Percentiles rank a stretch among this genome's conserved stretches.
Evolutionary conservation across 805 yeast species (phyloP).

Genomic region (Schizosaccharomyces osmophilus): DNA sequence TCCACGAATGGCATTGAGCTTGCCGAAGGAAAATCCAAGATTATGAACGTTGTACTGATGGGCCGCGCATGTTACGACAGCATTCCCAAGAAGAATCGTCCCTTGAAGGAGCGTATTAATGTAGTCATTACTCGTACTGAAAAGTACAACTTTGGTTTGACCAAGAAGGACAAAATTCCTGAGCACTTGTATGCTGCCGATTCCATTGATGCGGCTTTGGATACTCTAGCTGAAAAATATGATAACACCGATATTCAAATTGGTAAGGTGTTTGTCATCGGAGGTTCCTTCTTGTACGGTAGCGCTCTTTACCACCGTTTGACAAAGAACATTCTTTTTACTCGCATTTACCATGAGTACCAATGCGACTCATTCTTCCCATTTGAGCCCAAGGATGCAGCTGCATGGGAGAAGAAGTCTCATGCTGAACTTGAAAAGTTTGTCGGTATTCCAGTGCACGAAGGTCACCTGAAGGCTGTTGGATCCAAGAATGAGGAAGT

Average conservation of each 20-base stretch:
- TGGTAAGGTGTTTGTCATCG: constrained; percentile 43
- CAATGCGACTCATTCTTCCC: constrained; percentile 2
- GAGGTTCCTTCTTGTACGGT: constrained; percentile 75
- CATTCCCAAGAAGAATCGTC: constrained; percentile 64
- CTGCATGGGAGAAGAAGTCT: neutral
- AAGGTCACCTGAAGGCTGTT: neutral
- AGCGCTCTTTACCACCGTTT: constrained; percentile 21
- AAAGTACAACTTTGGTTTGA: constrained; percentile 6
- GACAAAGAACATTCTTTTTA: constrained; percentile 17
- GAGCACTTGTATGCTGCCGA: neutral
- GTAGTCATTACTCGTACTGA: constrained; percentile 40
- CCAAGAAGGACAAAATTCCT: neutral
- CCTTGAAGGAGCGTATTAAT: constrained; percentile 51
- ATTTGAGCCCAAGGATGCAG: neutral
- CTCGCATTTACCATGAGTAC: neutral
- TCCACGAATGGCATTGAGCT: constrained; percentile 11
- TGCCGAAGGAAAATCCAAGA: constrained; percentile 4
- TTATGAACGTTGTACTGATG: constrained; percentile 63
- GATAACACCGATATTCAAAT: constrained; percentile 8
- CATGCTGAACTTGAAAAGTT: neutral
- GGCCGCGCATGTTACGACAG: constrained; percentile 93
- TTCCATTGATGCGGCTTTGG: neutral
- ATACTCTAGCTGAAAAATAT: constrained; percentile 13
- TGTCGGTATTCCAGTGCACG: neutral
- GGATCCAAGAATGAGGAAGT: neutral